phyloP scores from a whole-genome alignment of 805 yeast genomes.

The Cyberlindnera mrakii region DNA sequence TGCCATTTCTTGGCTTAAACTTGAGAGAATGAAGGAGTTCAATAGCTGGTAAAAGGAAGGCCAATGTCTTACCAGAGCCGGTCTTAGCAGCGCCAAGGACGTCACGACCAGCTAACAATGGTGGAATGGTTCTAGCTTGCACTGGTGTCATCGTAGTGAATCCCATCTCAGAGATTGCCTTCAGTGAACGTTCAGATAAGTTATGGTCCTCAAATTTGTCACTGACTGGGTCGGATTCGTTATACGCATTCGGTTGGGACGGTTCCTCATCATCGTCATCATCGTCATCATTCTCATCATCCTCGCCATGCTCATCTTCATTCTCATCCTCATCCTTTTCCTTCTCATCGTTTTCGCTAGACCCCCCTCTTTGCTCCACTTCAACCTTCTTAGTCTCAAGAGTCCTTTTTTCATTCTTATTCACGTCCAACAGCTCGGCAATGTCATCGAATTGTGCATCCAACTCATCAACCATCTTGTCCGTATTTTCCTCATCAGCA shows the following conservation, averaged over 20 bases:
- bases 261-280: slow-evolving; percentile 15
- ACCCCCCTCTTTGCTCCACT: slow-evolving; percentile 10
- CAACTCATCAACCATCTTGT: slow-evolving; percentile 43
- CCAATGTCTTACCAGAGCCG: slow-evolving; percentile 97
- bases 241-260: slow-evolving; percentile 5
- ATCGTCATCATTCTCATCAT: slow-evolving; percentile 20
- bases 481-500: slow-evolving; percentile 31
- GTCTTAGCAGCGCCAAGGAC: slow-evolving; percentile 99
- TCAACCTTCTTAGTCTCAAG: slow-evolving; percentile 12
- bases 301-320: slow-evolving; percentile 12
- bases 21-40: slow-evolving; percentile 84
- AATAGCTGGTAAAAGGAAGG: slow-evolving; percentile 92
- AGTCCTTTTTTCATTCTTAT: slow-evolving; percentile 21
- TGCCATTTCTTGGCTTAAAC: slow-evolving; percentile 97
- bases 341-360: slow-evolving; percentile 19
- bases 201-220: slow-evolving; percentile 43
- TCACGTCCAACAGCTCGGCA: slow-evolving; percentile 46
- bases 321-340: slow-evolving; percentile 16
- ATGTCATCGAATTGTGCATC: slow-evolving; percentile 56
- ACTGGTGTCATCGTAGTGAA: slow-evolving; percentile 89
- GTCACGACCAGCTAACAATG: slow-evolving; percentile 92
- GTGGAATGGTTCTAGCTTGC: slow-evolving; percentile 94
- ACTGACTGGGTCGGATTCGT: slow-evolving; percentile 15
- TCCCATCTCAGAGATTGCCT: slow-evolving; percentile 84
- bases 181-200: slow-evolving; percentile 74